Evolutionary conservation across 148 eudicot genomes (phyloP).

Genomic region (Vaccinium vitisidaea): DNA sequence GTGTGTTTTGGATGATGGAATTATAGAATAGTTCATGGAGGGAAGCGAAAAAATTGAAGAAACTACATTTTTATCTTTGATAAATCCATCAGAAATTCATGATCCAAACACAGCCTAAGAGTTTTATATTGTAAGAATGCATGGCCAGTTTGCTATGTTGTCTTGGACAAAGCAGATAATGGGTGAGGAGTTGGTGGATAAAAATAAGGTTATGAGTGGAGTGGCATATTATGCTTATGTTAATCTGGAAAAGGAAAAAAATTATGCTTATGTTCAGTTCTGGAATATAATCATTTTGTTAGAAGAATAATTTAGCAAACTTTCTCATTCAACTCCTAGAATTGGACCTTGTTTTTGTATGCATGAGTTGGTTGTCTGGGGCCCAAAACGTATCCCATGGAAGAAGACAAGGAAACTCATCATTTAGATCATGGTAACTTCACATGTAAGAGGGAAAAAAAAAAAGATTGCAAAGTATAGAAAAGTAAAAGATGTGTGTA

Average conservation of each 20-base stretch:
- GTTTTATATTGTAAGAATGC: neutral
- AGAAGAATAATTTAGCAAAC: neutral
- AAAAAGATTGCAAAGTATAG: neutral
- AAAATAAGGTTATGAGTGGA: neutral
- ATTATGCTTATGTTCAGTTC: neutral
- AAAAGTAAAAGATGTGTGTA: too few relatives aligned
- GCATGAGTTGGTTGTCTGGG: neutral
- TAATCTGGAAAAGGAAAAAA: neutral
- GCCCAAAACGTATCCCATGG: neutral
- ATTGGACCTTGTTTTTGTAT: neutral
- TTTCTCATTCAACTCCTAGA: neutral
- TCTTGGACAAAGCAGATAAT: neutral
- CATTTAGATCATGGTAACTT: neutral
- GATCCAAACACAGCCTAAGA: neutral
- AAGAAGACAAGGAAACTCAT: neutral
- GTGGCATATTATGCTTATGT: neutral
- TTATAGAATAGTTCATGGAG: neutral
- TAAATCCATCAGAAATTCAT: too few relatives aligned
- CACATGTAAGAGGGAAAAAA: neutral
- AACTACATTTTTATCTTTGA: neutral
- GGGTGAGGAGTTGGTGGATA: neutral
- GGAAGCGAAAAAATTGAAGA: neutral
- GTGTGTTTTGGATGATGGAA: neutral
- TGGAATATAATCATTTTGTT: neutral
- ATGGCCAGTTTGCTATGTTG: neutral